A percentile compares a stretch with the other conserved stretches of the same genome.
These are phyloP conservation scores for Protoeuglena noctilucae DNA, from an alignment of 139 green algal species.

Conservation along the genomic window DNA sequence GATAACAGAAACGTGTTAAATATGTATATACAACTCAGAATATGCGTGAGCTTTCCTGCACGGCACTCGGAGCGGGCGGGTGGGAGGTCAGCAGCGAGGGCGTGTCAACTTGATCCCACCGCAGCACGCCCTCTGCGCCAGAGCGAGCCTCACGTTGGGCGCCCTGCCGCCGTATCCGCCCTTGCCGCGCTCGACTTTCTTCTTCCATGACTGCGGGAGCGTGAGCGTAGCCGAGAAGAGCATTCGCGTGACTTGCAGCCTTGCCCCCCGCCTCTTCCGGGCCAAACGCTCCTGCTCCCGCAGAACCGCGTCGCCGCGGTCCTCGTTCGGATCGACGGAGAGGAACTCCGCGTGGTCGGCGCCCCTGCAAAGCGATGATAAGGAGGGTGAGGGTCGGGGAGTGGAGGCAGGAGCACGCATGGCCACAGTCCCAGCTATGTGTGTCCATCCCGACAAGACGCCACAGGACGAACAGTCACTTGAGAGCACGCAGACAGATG, in stretches of 20 bases:
- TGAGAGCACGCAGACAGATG: neutral
- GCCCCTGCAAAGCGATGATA: neutral
- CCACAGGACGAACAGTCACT: neutral
- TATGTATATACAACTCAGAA: too few species aligned
- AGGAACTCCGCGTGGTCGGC: neutral
- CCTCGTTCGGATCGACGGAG: slow-evolving; percentile 3
- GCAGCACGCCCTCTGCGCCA: slow-evolving; percentile 55
- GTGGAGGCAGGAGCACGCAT: too few species aligned
- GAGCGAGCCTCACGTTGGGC: slow-evolving; percentile 52
- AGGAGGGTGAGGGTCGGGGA: too few species aligned
- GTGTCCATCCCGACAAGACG: neutral
- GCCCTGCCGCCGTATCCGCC: slow-evolving; percentile 41
- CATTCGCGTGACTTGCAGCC: slow-evolving; percentile 49
- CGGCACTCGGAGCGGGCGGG: too few species aligned
- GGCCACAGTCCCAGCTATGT: too few species aligned
- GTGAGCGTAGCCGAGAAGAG: slow-evolving; percentile 93
- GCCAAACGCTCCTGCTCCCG: neutral
- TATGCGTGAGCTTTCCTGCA: too few species aligned
- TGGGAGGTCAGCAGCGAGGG: too few species aligned
- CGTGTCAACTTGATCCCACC: slow-evolving; percentile 28
- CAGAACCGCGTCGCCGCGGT: slow-evolving; percentile 5
- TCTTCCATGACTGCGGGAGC: slow-evolving; percentile 45
- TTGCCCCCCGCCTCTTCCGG: neutral
- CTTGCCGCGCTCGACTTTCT: slow-evolving; percentile 20
- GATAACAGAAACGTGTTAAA: too few species aligned